phyloP scores from a whole-genome alignment of 108 stramenopile genomes.

The Conticribra weissflogii region DNA sequence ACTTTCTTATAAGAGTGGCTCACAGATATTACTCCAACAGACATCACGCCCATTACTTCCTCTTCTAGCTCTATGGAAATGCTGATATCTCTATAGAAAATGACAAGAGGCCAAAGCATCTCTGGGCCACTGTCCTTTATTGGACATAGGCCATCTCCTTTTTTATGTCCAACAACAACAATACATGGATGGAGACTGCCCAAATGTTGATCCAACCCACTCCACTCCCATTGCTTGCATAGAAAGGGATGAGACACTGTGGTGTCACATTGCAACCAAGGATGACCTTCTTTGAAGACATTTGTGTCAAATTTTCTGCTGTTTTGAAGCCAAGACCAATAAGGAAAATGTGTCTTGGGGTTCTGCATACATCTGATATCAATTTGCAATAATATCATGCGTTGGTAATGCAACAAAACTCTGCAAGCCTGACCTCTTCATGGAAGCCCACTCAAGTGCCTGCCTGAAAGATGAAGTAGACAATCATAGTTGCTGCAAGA shows the following conservation, averaged over 20 bases:
- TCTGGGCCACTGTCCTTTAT: too few species aligned
- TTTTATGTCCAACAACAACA: too few species aligned
- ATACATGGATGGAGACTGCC: conserved; percentile 16
- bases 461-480: conserved; percentile 24
- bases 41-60: too few species aligned
- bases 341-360: not conserved
- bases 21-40: too few species aligned
- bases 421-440: conserved; percentile 1
- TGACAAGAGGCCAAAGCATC: too few species aligned
- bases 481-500: conserved; percentile 20
- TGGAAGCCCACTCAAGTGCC: not conserved
- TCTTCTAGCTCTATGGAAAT: too few species aligned
- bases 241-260: not conserved
- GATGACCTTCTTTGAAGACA: not conserved
- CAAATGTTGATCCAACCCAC: conserved; percentile 14
- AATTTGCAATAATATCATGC: conserved; percentile 10
- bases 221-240: too few species aligned
- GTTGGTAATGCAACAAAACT: conserved; percentile 13
- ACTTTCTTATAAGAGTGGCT: too few species aligned
- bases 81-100: too few species aligned
- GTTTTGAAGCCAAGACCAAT: not conserved
- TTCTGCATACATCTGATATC: conserved; percentile 4
- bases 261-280: conserved; percentile 10
- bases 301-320: conserved; percentile 9
- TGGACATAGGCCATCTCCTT: too few species aligned